These are phyloP conservation scores for Puccinia polysora DNA, from an alignment of 1,284 basidiomycete species.

Conservation along the genomic window DNA sequence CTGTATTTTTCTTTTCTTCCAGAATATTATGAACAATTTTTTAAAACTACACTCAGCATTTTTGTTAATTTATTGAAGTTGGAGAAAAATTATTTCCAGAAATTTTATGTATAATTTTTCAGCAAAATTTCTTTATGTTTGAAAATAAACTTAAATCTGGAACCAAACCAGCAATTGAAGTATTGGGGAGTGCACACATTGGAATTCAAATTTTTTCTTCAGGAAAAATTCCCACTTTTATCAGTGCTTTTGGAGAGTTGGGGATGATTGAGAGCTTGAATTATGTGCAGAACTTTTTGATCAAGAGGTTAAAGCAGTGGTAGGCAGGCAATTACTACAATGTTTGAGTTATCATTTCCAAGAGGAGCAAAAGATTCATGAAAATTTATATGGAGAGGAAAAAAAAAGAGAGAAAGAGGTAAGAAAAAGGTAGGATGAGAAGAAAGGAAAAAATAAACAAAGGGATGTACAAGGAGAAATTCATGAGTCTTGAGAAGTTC, in stretches of 20 bases:
- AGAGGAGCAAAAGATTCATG: too few species aligned
- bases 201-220: slow-evolving; percentile 98
- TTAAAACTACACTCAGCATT: slow-evolving; percentile 97
- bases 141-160: slow-evolving; percentile 97
- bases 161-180: slow-evolving; percentile 84
- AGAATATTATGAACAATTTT: slow-evolving; percentile 88
- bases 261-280: slow-evolving; percentile 80
- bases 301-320: too few species aligned
- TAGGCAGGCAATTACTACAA: too few species aligned
- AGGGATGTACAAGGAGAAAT: too few species aligned
- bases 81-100: slow-evolving; percentile 93
- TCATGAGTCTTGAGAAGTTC: too few species aligned
- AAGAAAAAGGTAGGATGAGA: too few species aligned
- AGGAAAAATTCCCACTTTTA: slow-evolving; percentile 92
- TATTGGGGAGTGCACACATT: slow-evolving; percentile 80
- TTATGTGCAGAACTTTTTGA: too few species aligned
- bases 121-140: slow-evolving; percentile 94
- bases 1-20: too few species aligned
- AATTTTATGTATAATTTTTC: slow-evolving; percentile 94
- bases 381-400: too few species aligned
- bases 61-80: slow-evolving; percentile 97
- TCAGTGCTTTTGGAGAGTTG: slow-evolving; percentile 94
- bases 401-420: too few species aligned
- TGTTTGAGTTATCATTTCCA: too few species aligned
- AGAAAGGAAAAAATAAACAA: too few species aligned